Evolutionary conservation across 1,139 yeast genomes (phyloP).

Genomic region (Eremothecium coryli): DNA sequence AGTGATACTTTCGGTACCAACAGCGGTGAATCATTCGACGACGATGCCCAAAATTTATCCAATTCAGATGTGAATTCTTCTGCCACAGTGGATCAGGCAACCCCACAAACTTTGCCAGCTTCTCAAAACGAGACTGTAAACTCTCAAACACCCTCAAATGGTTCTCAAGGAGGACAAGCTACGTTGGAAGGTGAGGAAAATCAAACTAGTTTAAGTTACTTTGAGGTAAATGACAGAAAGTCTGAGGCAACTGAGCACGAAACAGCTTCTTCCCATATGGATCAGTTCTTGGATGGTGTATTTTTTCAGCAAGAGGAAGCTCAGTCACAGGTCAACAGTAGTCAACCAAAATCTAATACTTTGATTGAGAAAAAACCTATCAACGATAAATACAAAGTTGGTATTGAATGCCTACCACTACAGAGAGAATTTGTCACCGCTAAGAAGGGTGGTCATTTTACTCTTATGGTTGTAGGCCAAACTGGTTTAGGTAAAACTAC

Average conservation of each 20-base stretch:
- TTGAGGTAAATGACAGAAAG: constrained; percentile 1
- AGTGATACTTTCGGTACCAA: constrained; percentile 5
- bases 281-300: constrained; percentile 2
- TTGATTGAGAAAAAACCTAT: constrained; percentile 5
- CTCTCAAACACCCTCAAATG: neutral
- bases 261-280: constrained; percentile 1
- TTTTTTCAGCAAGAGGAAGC: constrained; percentile 4
- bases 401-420: constrained; percentile 22
- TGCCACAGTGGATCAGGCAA: constrained; percentile 1
- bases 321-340: neutral
- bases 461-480: constrained; percentile 52
- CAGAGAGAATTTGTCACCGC: constrained; percentile 27
- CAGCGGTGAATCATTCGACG: constrained; percentile 3
- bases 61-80: constrained; percentile 2
- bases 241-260: constrained; percentile 1
- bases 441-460: constrained; percentile 45
- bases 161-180: constrained; percentile 1
- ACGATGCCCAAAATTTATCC: constrained; percentile 1
- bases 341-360: neutral
- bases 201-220: constrained; percentile 4
- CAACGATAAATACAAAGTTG: constrained; percentile 12
- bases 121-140: neutral
- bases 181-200: constrained; percentile 4
- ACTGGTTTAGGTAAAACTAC: constrained; percentile 48
- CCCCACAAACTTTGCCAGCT: neutral